Conservation (phyloP, 257 asterid species). For the Marsdenia floribunda region DNA sequence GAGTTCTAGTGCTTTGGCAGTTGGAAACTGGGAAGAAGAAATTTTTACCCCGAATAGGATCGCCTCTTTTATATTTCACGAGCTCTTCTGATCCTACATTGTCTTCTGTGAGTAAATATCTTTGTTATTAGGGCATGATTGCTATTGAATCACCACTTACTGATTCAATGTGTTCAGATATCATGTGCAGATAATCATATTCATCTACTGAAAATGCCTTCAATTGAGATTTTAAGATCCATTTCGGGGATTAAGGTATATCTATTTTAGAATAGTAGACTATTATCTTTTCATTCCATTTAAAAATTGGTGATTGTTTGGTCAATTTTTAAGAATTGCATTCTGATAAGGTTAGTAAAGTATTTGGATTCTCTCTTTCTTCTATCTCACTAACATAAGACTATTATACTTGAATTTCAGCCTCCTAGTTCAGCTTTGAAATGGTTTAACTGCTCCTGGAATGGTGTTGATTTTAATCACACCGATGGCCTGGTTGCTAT, state of each 20-base stretch:
- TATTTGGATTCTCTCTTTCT: neutral
- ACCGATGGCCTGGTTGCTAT: conserved; percentile 63
- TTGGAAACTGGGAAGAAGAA: conserved; percentile 85
- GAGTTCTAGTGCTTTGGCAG: conserved; percentile 97
- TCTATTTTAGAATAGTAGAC: neutral
- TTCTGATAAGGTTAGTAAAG: neutral
- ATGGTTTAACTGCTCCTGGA: conserved; percentile 40
- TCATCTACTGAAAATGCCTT: conserved; percentile 75
- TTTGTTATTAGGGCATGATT: conserved; percentile 12
- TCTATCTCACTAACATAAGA: neutral
- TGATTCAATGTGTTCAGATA: conserved; percentile 55
- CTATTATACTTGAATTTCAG: conserved; percentile 41
- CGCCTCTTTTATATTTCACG: conserved; percentile 61
- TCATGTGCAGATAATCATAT: conserved; percentile 89
- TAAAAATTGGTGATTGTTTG: neutral
- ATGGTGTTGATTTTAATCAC: conserved; percentile 47
- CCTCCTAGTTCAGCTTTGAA: conserved; percentile 51
- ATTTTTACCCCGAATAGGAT: conserved; percentile 83
- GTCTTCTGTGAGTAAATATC: conserved; percentile 55
- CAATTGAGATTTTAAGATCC: conserved; percentile 70
- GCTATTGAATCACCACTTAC: conserved; percentile 20
- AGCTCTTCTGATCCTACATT: conserved; percentile 80
- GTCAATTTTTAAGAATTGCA: neutral
- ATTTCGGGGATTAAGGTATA: conserved; percentile 92
- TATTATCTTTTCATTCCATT: neutral